Evolutionary conservation across 768 basidiomycete species (phyloP), one percentile per base, ranked within the genome.

Genomic region (Leccinum pellstonianum): DNA sequence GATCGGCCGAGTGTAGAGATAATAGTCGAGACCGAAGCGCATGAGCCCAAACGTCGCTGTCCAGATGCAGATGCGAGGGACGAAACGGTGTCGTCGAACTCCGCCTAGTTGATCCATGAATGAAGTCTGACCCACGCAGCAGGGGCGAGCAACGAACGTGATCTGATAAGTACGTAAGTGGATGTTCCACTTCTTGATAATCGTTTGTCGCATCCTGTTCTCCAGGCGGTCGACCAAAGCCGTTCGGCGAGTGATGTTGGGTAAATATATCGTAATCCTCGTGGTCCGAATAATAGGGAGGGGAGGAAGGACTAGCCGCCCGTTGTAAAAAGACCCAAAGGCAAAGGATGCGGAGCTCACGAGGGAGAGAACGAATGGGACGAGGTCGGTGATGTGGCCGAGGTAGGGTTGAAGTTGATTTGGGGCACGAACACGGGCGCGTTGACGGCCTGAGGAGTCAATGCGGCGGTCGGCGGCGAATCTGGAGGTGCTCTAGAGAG

Each of bases 381-480:
- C 41, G 70, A 12, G 19, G 62, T 51, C 2, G 67, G 64, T 7
- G 68, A 66, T 35, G 33, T 12, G 33, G 12, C 33, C 33, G 33
- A 35, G 7, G 27, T 33, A 4, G 67, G 53, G 27, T 52, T 90
- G 14, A 90, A 89, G 27, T 73, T 63, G 58, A 69, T 76, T 71
- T 90, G 91, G 19, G 92, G 91, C 21, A 94, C 84, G 62, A 94
- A 94, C 47, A 93, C 85, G 37, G 92, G 90, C 1, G 91, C 91
- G 70, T 93, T 90, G 56, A 91, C 82, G 3, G 89, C 88, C 62
- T 88, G 83, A 48, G 87, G 80, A 3, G 84, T 80, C 73, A 80
- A 68, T 14, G 78, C 62, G 9, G 73, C 67, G 53, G 77, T 70
- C 43, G 69, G 66, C 31, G 83, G 81, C 19, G 82, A 80, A 48